Evolutionary conservation across 768 basidiomycete genomes (phyloP), one percentile per base, ranked within the genome.

Genomic region (Tulasnella sp.): DNA sequence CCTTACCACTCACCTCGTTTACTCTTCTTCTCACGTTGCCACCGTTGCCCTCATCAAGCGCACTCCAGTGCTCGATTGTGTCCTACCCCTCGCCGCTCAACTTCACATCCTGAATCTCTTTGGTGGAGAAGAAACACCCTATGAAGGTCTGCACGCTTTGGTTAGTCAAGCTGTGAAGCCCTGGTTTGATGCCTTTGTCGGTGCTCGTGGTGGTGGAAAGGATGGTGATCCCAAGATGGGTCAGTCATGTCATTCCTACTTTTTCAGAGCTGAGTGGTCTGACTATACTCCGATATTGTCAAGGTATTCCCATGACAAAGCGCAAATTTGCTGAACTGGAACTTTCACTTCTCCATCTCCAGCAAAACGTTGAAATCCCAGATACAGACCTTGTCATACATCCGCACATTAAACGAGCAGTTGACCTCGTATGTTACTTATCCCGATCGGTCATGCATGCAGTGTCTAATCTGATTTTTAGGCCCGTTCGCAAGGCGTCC

Each of bases 281-380:
- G 32, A 48, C 15, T 42, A 22, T 50, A 29, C 60, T 77, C n/a
- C n/a, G 16, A 9, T 10, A n/a, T 4, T 29, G 1, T 42, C 5
- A 22, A 51, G 81, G 81, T 44, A 98, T 99, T 53, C 95, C 95
- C 3, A 88, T 95, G 75, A 91, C 93, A 40, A 98, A 96, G 77
- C 92, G 92, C 72, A 98, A 96, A 67, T 96, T 98, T 61, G 93
- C 95, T 6, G 95, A 99, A 60, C 79, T 98, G 49, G 93, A 99
- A 65, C 68, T 96, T 8, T 91, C 89, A 2, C 69, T 98, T 13
- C 70, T 98, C 1, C 95, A 99, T 63, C 74, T 98, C 4, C 93
- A 98, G 62, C 95, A 98, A 66, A 99, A 99, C 59, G 93, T 98
- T 56, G 95, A 99, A 69, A 98, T 98, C 46, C 95, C 95, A 0